Base-by-base conservation (phyloP, 1,284 basidiomycete species). In the Melampsora occidentalis region DNA sequence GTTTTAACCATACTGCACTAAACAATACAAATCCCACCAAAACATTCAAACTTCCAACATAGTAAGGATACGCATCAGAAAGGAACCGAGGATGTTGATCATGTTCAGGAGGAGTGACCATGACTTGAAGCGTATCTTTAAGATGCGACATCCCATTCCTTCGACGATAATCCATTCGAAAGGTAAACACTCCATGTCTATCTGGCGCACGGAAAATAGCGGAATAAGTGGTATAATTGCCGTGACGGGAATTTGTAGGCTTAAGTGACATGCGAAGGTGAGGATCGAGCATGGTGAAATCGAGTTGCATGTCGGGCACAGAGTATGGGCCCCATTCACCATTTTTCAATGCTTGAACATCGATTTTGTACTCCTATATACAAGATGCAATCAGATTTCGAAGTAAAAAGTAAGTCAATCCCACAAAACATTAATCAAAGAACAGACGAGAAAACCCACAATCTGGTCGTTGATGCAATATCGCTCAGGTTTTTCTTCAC, bases 251-350 rank as follows among this genome's bases (percentile, higher is more conserved):
- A 62, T 69, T 49, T 35, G 88, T 86, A 12, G 90, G 86, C 12
- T 83, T 84, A 9, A 97, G 86, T 4, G 89, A 84, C 10, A 89
- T 92, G 42, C 94, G 91, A 78, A 96, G 85, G 83, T 95, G 92
- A 0, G 94, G 96, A 83, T 99, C 97, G 59, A 99, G 89, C 96
- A 99, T 99, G 35, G 92, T 94, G 83, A 98, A 97, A 80, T 96
- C 94, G 70, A 99, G 87, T 81, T 98, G 96, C 22, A 98, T 81
- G 83, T 97, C 92, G 12, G 85, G 85, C 71, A 91, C 82, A 4
- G 88, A 88, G 82, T 90, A 90, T 0, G 93, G 90, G 61, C 85
- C 84, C 92, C 92, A 97, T 16, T 83, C 83, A 6, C 83, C 82
- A 14, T 87, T 81, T 79, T 91, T 85, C 81, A 87, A 91, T 63